Percentiles rank a stretch among this genome's conserved stretches.
phyloP scores from a whole-genome alignment of 176 grass and related monocot species.

The Oryza punctata region DNA sequence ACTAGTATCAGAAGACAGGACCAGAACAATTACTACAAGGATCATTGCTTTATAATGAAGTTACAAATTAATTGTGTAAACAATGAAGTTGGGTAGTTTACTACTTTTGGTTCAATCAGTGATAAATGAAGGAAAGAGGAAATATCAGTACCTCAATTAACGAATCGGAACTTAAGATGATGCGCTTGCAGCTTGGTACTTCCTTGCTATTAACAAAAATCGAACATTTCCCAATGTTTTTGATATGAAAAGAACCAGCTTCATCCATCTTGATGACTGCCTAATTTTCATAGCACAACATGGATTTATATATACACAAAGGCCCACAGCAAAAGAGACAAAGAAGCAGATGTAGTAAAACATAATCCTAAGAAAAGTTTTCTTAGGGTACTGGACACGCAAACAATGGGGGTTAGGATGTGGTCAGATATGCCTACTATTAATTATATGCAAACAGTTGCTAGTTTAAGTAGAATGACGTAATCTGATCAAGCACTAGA shows the following conservation, averaged over 20 bases:
- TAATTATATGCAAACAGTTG: conserved; percentile 17
- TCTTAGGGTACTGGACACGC: neutral
- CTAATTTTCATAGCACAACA: conserved; percentile 54
- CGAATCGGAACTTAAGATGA: conserved; percentile 64
- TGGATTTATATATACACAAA: conserved; percentile 36
- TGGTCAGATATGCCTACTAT: neutral
- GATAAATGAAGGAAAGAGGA: conserved; percentile 5
- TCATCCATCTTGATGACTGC: conserved; percentile 95
- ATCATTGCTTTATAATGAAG: conserved; percentile 7
- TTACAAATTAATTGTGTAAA: conserved; percentile 18
- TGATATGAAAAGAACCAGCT: conserved; percentile 80
- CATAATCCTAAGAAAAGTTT: conserved; percentile 4
- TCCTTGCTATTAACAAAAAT: conserved; percentile 96
- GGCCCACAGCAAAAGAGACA: neutral
- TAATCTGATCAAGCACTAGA: neutral
- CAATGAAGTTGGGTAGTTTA: conserved; percentile 2
- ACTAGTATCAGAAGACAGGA: neutral
- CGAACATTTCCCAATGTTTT: conserved; percentile 82
- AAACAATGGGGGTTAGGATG: conserved; percentile 10
- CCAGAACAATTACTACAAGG: neutral
- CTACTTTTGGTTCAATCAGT: neutral
- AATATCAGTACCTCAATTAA: conserved; percentile 72
- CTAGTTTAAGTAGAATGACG: neutral
- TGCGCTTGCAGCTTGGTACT: conserved; percentile 75
- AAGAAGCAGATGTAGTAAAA: conserved; percentile 21